These are phyloP conservation scores for Drechslerella coelobrocha DNA, from an alignment of 2,329 filamentous ascomycete species.

Conservation along the genomic window DNA sequence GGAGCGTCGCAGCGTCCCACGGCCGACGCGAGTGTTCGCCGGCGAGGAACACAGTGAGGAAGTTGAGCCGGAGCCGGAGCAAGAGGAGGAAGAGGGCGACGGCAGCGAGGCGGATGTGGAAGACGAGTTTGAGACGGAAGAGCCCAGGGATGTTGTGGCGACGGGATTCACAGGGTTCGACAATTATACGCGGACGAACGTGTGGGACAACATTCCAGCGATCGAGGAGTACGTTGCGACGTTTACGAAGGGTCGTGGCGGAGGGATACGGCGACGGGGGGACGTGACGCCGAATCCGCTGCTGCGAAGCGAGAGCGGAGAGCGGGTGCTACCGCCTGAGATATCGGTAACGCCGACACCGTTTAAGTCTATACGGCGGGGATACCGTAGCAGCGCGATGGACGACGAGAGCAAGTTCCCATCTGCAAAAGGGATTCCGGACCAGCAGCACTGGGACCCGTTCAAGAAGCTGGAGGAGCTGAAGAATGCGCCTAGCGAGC, in stretches of 20 bases:
- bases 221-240: slow-evolving; percentile 87
- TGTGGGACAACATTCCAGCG: slow-evolving; percentile 89
- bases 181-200: slow-evolving; percentile 77
- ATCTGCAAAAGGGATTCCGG: slow-evolving; percentile 53
- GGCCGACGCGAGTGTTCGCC: slow-evolving; percentile 69
- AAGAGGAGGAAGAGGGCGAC: slow-evolving; percentile 26
- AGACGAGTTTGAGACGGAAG: slow-evolving; percentile 53
- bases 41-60: slow-evolving; percentile 62
- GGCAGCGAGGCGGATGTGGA: slow-evolving; percentile 55
- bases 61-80: slow-evolving; percentile 23
- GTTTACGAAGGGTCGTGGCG: slow-evolving; percentile 51
- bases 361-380: slow-evolving; percentile 46
- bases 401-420: slow-evolving; percentile 53
- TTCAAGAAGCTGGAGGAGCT: slow-evolving; percentile 45
- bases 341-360: slow-evolving; percentile 54
- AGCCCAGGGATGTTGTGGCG: slow-evolving; percentile 13
- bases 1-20: slow-evolving; percentile 64
- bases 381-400: slow-evolving; percentile 51
- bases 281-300: slow-evolving; percentile 31
- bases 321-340: slow-evolving; percentile 47
- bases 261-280: slow-evolving; percentile 18
- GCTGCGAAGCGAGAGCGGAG: slow-evolving; percentile 9
- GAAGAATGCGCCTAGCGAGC: slow-evolving; percentile 40
- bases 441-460: slow-evolving; percentile 54
- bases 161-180: slow-evolving; percentile 68